A percentile compares a stretch with the other conserved stretches of the same genome.
These are phyloP conservation scores for Rhodomyrtus psidioides DNA, from an alignment of 441 rosid species.

Conservation along the genomic window DNA sequence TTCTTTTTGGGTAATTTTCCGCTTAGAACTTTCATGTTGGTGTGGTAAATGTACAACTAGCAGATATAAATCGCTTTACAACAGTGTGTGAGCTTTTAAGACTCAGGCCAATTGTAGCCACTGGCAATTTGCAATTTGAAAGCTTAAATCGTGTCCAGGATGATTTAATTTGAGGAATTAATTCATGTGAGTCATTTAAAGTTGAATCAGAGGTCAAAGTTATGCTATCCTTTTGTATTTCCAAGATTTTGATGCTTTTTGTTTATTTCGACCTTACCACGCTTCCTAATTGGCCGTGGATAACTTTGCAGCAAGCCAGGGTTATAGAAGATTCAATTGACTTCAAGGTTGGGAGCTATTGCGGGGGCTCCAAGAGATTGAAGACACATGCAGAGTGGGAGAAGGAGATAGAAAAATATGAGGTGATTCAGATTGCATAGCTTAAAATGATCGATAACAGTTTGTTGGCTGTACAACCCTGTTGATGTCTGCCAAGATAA, in stretches of 20 bases:
- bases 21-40: background rate
- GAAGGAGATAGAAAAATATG: constrained; percentile 57
- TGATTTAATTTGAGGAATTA: background rate
- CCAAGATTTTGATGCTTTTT: background rate
- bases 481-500: background rate
- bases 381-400: constrained; percentile 71
- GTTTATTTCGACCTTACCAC: background rate
- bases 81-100: background rate
- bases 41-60: background rate
- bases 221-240: background rate
- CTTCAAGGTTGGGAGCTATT: constrained; percentile 65
- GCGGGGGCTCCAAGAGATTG: constrained; percentile 50
- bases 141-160: background rate
- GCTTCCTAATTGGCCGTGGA: background rate
- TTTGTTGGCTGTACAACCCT: background rate
- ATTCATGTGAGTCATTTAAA: background rate
- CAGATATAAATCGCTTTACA: background rate
- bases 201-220: background rate
- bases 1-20: background rate
- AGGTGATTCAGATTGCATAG: constrained; percentile 38
- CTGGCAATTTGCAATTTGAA: background rate
- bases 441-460: background rate
- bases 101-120: background rate
- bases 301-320: constrained; percentile 63
- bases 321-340: constrained; percentile 68